Evolutionary conservation across 176 grass and related monocot species (phyloP).

Genomic region (Zoysia pacifica): DNA sequence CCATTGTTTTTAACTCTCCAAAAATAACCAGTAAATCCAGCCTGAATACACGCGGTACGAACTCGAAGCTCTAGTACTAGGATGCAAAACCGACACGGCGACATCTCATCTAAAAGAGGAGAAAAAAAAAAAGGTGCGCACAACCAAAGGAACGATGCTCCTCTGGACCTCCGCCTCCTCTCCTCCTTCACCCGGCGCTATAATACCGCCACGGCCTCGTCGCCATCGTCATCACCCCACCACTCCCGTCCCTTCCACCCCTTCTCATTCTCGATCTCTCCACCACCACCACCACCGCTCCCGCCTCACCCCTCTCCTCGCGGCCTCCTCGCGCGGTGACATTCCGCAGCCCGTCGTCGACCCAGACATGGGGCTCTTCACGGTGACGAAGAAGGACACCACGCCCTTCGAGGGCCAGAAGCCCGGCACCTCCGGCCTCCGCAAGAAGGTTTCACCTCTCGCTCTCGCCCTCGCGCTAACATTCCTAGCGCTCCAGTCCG

Average conservation of each 20-base stretch:
- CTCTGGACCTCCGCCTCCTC: neutral
- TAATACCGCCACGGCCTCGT: conserved; percentile 55
- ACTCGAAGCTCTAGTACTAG: neutral
- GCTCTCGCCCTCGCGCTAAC: neutral
- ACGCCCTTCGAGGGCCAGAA: conserved; percentile 92
- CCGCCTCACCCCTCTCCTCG: conserved; percentile 16
- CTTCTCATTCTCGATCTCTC: conserved; percentile 52
- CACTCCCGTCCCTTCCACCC: conserved; percentile 28
- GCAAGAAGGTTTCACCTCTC: conserved; percentile 71
- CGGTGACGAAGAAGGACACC: conserved; percentile 61
- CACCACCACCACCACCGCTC: conserved; percentile 10
- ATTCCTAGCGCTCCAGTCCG: neutral
- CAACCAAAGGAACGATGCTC: conserved; percentile 40
- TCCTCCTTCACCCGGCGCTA: conserved; percentile 30
- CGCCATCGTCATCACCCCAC: conserved; percentile 44
- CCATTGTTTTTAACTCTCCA: neutral
- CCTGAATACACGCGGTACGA: neutral
- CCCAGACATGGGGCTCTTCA: conserved; percentile 61
- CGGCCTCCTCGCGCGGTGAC: neutral
- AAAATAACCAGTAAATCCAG: neutral
- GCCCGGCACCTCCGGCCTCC: conserved; percentile 93
- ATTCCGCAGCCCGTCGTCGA: neutral
- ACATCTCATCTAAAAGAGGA: neutral
- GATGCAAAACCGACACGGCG: neutral
- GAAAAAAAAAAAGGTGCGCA: neutral